These are phyloP conservation scores for Carpinus fangiana DNA, from an alignment of 306 rosid genomes.

Conservation along the genomic window DNA sequence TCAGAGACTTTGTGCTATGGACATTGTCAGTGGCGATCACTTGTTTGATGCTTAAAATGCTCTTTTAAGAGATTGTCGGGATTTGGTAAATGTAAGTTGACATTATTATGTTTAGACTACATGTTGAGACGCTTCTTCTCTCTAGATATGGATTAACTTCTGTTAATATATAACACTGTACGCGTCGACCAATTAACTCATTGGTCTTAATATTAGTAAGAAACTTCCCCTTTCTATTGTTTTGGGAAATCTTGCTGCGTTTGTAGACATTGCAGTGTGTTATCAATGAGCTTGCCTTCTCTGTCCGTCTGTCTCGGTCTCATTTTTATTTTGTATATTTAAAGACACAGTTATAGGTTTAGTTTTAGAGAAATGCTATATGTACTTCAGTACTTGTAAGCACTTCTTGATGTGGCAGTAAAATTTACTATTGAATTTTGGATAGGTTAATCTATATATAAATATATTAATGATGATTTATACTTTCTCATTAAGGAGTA, in stretches of 20 bases:
- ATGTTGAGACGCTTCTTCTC: slow-evolving; percentile 20
- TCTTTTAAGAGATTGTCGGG: slow-evolving; percentile 17
- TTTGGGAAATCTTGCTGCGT: neutral
- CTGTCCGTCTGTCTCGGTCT: neutral
- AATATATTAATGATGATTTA: no score
- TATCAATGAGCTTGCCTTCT: neutral
- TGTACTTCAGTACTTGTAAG: no score
- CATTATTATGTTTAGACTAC: slow-evolving; percentile 34
- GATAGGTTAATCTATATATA: no score
- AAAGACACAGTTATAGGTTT: no score
- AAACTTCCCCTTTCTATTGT: slow-evolving; percentile 13
- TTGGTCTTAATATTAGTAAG: slow-evolving; percentile 33
- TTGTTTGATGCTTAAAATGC: slow-evolving; percentile 36
- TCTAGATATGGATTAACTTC: slow-evolving; percentile 34
- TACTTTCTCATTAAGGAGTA: no score
- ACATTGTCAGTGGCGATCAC: slow-evolving; percentile 38
- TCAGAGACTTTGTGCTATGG: slow-evolving; percentile 32
- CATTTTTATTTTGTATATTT: neutral
- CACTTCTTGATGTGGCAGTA: no score
- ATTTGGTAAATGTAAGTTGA: slow-evolving; percentile 40
- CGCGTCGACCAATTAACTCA: slow-evolving; percentile 41
- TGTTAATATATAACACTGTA: slow-evolving; percentile 43
- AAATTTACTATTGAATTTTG: no score
- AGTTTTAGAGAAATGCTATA: no score
- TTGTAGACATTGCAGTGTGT: neutral